phyloP scores from a whole-genome alignment of 177 flowering plant species.

The Telopea speciosissima region DNA sequence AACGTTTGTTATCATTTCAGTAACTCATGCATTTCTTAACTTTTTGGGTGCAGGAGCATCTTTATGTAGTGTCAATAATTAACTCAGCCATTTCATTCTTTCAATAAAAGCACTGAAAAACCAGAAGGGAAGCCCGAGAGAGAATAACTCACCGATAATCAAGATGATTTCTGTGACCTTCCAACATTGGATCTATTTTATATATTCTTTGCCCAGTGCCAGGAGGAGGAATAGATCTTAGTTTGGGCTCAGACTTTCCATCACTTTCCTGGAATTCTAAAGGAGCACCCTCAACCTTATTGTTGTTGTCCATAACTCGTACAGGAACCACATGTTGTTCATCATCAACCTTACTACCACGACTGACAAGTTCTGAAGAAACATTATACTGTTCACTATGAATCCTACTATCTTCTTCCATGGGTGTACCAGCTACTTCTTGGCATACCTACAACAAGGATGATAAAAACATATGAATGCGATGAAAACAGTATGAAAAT shows the following conservation, averaged over 20 bases:
- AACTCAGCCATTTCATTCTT: not conserved
- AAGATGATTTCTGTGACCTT: constrained; percentile 52
- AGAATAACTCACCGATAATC: constrained; percentile 64
- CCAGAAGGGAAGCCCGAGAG: not conserved
- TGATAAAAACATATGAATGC: constrained; percentile 1
- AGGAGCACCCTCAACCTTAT: constrained; percentile 13
- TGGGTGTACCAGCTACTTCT: constrained; percentile 22
- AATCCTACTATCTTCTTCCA: constrained; percentile 23
- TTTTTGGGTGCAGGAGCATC: too few relatives aligned
- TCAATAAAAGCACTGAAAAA: constrained; percentile 4
- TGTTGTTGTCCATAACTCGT: constrained; percentile 12
- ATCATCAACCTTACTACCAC: too few relatives aligned
- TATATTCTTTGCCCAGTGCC: constrained; percentile 77
- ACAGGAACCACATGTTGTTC: constrained; percentile 23
- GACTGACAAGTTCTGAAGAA: constrained; percentile 11
- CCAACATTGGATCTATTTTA: constrained; percentile 71
- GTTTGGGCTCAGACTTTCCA: constrained; percentile 23
- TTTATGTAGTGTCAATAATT: too few relatives aligned
- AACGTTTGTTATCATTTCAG: too few relatives aligned
- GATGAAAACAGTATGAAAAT: constrained; percentile 1
- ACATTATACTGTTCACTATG: constrained; percentile 13
- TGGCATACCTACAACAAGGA: constrained; percentile 29
- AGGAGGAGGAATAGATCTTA: constrained; percentile 65
- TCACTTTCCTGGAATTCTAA: constrained; percentile 14
- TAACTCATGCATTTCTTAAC: too few relatives aligned